A percentile compares a stretch with the other conserved stretches of the same genome.
Evolutionary conservation across 352 stramenopile species (phyloP).

Genomic region (Halophytophthora batemanensis): DNA sequence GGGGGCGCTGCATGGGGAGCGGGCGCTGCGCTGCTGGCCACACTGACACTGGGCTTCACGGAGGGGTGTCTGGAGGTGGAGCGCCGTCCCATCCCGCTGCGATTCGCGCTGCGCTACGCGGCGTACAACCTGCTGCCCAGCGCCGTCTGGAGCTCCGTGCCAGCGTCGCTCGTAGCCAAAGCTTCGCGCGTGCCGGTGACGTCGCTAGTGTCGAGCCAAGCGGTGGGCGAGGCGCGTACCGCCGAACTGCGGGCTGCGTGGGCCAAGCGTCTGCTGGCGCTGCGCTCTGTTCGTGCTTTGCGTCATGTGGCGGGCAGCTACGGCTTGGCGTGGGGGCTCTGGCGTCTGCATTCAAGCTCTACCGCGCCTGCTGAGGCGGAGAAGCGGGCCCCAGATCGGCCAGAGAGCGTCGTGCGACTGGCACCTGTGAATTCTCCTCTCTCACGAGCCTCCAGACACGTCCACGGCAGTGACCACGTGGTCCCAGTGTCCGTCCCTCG

Average conservation of each 20-base stretch:
- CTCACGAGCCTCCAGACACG: conserved; percentile 31
- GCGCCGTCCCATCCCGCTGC: conserved; percentile 60
- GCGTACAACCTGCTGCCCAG: conserved; percentile 59
- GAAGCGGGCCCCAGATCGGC: neutral
- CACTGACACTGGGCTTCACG: conserved; percentile 51
- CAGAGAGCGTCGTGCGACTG: conserved; percentile 49
- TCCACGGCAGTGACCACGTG: conserved; percentile 47
- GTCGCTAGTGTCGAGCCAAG: conserved; percentile 23
- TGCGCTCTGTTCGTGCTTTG: conserved; percentile 48
- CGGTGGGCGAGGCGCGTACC: conserved; percentile 4
- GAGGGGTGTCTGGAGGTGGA: conserved; percentile 62
- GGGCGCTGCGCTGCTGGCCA: conserved; percentile 19
- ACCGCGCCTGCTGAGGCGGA: conserved; percentile 2
- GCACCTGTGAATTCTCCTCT: conserved; percentile 41
- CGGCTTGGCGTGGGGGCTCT: conserved; percentile 56
- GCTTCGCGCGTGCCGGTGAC: conserved; percentile 29
- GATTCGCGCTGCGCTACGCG: conserved; percentile 58
- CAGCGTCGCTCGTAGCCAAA: conserved; percentile 41
- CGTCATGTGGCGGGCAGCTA: conserved; percentile 58
- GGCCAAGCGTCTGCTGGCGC: conserved; percentile 31
- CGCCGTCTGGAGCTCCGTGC: conserved; percentile 53
- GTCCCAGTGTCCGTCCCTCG: conserved; percentile 10
- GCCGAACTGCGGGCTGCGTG: conserved; percentile 10
- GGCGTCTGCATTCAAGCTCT: conserved; percentile 16
- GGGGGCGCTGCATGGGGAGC: conserved; percentile 10